Evolutionary conservation across 495 filamentous ascomycete genomes (phyloP).

Genomic region (Evansstolkia leycettana): DNA sequence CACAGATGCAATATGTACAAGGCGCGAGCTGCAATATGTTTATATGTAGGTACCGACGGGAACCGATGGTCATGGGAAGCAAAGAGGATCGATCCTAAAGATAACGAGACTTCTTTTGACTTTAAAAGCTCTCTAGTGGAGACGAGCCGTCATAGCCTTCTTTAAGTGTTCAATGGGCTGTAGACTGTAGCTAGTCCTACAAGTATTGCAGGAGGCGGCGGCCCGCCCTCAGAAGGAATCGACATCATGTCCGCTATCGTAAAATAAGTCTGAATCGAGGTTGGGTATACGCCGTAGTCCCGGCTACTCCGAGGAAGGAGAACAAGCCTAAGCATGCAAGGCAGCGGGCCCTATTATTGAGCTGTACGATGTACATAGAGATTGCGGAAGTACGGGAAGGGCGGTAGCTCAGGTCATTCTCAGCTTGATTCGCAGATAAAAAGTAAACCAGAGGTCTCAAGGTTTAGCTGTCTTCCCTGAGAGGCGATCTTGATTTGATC

Average conservation of each 20-base stretch:
- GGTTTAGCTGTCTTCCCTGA: too few relatives aligned
- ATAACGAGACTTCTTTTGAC: conserved; percentile 4
- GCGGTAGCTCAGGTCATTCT: too few relatives aligned
- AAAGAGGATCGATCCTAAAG: too few relatives aligned
- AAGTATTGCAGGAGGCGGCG: too few relatives aligned
- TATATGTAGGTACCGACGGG: conserved; percentile 2
- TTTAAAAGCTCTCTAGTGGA: conserved; percentile 10
- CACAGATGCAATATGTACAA: conserved; percentile 7
- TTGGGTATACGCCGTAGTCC: conserved; percentile 4
- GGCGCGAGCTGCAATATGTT: background rate
- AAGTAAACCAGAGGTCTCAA: too few relatives aligned
- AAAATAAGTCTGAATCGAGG: conserved; percentile 16
- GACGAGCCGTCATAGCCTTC: conserved; percentile 13
- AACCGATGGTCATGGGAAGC: too few relatives aligned
- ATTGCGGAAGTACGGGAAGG: too few relatives aligned
- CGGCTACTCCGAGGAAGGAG: background rate
- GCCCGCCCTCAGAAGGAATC: conserved; percentile 8
- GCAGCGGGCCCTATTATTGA: conserved; percentile 9
- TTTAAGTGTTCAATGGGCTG: conserved; percentile 5
- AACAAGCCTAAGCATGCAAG: conserved; percentile 7
- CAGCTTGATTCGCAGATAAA: too few relatives aligned
- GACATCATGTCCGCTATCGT: conserved; percentile 11
- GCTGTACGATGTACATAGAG: too few relatives aligned
- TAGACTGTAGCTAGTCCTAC: too few relatives aligned
- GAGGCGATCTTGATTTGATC: too few relatives aligned